phyloP scores from a whole-genome alignment of 257 asterid genomes.

The Buddleja alternifolia region DNA sequence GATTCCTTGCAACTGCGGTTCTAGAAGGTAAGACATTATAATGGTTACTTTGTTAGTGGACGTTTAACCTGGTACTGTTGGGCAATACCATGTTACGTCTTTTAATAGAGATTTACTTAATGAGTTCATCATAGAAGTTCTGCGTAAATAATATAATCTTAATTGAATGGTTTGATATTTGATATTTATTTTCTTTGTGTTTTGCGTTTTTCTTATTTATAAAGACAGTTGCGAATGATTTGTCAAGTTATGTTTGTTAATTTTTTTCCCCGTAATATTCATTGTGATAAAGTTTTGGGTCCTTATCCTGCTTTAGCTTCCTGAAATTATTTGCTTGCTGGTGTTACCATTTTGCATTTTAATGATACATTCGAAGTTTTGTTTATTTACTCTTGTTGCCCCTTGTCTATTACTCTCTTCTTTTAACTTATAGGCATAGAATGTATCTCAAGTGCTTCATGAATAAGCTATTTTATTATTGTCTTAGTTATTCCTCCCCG shows the following conservation, averaged over 20 bases:
- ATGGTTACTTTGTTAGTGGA: neutral
- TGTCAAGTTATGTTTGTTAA: conserved; percentile 1
- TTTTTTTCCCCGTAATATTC: neutral
- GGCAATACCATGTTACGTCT: neutral
- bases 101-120: conserved; percentile 8
- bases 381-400: neutral
- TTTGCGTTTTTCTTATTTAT: neutral
- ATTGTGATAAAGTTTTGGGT: neutral
- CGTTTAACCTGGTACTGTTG: conserved; percentile 11
- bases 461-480: too few species aligned
- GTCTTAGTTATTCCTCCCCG: neutral
- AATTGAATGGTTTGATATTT: neutral
- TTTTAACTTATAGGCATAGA: neutral
- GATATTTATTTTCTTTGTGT: neutral
- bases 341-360: conserved; percentile 6
- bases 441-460: neutral
- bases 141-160: neutral
- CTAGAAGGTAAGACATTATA: conserved; percentile 62
- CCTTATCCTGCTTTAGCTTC: neutral
- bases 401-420: neutral
- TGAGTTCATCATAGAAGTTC: conserved; percentile 6
- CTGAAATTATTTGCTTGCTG: neutral
- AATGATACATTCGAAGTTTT: neutral
- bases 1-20: conserved; percentile 97
- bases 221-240: conserved; percentile 21